Conservation (phyloP, 2,329 filamentous ascomycete genomes). For the Fusarium camptoceras region DNA sequence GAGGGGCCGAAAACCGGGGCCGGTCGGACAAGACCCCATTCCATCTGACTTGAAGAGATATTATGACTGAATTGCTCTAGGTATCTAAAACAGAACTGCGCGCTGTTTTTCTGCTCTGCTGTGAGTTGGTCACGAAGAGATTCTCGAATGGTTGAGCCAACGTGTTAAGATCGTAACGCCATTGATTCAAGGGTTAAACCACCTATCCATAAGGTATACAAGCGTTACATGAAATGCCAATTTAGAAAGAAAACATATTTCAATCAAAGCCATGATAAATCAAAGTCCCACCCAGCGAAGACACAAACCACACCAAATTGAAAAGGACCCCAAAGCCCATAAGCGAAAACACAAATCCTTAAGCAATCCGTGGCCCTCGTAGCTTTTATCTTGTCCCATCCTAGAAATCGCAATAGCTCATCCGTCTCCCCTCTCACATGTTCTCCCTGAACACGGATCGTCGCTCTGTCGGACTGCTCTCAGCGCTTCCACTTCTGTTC, state of each 20-base stretch:
- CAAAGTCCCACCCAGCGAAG: constrained; percentile 38
- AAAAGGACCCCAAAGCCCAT: constrained; percentile 4
- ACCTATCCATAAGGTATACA: constrained; percentile 17
- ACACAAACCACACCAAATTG: constrained; percentile 15
- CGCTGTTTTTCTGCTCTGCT: background rate
- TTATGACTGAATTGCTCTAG: background rate
- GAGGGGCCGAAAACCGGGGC: constrained; percentile 33
- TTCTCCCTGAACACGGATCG: constrained; percentile 78
- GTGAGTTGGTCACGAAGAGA: constrained; percentile 4
- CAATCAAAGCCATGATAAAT: constrained; percentile 33
- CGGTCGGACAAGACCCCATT: constrained; percentile 14
- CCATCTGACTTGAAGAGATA: constrained; percentile 1
- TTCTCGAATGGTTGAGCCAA: background rate
- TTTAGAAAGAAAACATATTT: constrained; percentile 13
- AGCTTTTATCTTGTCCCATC: constrained; percentile 17
- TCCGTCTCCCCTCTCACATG: constrained; percentile 57
- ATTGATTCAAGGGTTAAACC: constrained; percentile 18
- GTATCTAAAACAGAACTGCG: background rate
- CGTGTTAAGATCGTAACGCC: constrained; percentile 32
- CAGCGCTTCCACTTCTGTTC: constrained; percentile 51
- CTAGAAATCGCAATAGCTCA: background rate
- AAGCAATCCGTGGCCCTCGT: constrained; percentile 13
- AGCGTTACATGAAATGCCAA: constrained; percentile 30
- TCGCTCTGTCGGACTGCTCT: constrained; percentile 73
- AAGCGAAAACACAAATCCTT: background rate